Evolutionary conservation across 2,329 filamentous ascomycete genomes (phyloP).

Genomic region (Penicillium sumatraense): DNA sequence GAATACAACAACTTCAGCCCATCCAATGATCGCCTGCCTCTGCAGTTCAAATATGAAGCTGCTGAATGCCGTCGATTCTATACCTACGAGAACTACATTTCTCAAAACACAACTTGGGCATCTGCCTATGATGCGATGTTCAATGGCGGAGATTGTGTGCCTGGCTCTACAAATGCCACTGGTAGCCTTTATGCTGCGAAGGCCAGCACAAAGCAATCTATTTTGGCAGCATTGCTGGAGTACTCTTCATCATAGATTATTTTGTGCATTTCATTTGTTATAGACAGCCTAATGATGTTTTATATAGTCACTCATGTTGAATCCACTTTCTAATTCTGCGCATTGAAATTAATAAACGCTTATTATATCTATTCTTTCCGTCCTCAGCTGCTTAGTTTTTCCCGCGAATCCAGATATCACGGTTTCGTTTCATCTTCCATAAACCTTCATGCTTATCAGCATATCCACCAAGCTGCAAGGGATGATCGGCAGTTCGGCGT

Average conservation of each 20-base stretch:
- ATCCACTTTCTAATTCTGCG: background rate
- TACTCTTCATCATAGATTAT: background rate
- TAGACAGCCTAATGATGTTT: background rate
- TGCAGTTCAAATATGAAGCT: constrained; percentile 63
- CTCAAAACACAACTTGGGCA: constrained; percentile 57
- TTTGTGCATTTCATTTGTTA: background rate
- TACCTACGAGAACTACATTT: constrained; percentile 54
- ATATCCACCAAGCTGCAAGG: too few relatives aligned
- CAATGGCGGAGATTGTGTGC: constrained; percentile 7
- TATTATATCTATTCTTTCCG: too few relatives aligned
- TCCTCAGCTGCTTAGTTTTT: too few relatives aligned
- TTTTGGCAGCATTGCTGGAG: background rate
- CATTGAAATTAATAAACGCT: too few relatives aligned
- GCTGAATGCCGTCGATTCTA: constrained; percentile 64
- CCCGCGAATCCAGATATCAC: too few relatives aligned
- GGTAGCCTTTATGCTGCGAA: constrained; percentile 2
- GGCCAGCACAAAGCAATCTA: background rate
- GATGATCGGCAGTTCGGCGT: background rate
- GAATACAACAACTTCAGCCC: constrained; percentile 45
- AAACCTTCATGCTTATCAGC: too few relatives aligned
- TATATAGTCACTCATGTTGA: background rate
- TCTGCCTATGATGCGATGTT: constrained; percentile 38
- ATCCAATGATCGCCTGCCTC: constrained; percentile 45
- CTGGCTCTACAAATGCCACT: constrained; percentile 3
- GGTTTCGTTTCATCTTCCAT: too few relatives aligned